A percentile compares a stretch with the other conserved stretches of the same genome.
Conservation (phyloP, 2,329 filamentous ascomycete species). For the Claviceps humidiphila region DNA sequence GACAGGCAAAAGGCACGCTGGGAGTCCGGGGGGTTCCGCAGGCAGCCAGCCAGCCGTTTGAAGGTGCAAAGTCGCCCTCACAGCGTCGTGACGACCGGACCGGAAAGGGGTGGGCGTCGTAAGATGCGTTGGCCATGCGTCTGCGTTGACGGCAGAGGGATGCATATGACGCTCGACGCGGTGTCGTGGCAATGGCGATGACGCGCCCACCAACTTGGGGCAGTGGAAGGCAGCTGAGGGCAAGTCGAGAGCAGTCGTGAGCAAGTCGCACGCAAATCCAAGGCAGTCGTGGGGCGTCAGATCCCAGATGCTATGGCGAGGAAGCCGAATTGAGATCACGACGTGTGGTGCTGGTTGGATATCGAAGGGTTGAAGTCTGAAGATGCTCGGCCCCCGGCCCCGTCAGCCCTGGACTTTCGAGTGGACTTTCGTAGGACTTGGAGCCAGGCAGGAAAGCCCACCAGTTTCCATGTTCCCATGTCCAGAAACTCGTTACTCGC, state of each 20-base stretch:
- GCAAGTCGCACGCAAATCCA: background rate
- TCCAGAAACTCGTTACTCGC: background rate
- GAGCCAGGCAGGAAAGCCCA: no score
- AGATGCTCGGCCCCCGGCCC: conserved; percentile 1
- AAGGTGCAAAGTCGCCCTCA: background rate
- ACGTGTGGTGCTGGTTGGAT: background rate
- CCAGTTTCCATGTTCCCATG: background rate
- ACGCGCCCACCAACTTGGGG: background rate
- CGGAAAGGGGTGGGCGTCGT: background rate
- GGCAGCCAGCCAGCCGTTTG: background rate
- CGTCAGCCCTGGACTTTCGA: background rate
- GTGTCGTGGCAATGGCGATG: background rate
- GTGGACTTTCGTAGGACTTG: no score
- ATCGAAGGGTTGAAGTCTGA: background rate
- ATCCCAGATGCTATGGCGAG: background rate
- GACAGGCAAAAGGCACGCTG: background rate
- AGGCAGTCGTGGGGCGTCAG: background rate
- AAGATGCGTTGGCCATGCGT: background rate
- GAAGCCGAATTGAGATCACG: background rate
- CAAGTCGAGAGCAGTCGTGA: no score
- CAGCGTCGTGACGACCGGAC: background rate
- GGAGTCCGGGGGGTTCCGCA: background rate
- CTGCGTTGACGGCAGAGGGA: background rate
- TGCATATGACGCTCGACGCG: background rate
- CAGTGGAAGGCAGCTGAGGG: background rate